Conservation (phyloP, 345 rosid species). For the Salix udensis region DNA sequence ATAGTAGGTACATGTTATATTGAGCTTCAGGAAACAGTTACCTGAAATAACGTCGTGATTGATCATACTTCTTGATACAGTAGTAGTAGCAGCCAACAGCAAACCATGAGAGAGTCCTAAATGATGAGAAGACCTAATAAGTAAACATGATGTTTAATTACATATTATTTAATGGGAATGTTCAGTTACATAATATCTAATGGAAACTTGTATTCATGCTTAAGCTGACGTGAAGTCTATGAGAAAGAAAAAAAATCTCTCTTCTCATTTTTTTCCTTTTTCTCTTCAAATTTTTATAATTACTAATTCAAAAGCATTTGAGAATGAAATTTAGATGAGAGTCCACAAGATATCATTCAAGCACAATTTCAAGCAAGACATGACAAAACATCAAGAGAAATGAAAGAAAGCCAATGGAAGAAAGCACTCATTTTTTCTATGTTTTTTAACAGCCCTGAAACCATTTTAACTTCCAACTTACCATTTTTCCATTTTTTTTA, state of each 20-base stretch:
- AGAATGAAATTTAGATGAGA: neutral
- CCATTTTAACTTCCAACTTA: neutral
- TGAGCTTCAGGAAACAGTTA: constrained; percentile 24
- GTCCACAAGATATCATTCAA: neutral
- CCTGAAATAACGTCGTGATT: constrained; percentile 88
- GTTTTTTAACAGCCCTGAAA: too few species aligned
- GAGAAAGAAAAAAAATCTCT: neutral
- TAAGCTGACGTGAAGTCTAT: neutral
- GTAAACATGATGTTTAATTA: neutral
- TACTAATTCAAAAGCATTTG: neutral
- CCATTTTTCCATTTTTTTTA: neutral
- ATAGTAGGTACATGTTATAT: neutral
- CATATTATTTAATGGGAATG: too few species aligned
- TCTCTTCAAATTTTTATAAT: neutral
- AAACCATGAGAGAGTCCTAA: constrained; percentile 82
- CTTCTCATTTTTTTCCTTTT: neutral
- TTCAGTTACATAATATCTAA: neutral
- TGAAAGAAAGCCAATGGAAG: neutral
- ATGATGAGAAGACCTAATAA: neutral
- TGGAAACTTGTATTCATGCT: neutral
- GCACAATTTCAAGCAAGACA: neutral
- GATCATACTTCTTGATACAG: constrained; percentile 82
- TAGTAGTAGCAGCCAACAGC: constrained; percentile 62
- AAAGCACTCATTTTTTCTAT: neutral
- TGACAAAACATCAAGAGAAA: neutral